Conservation (phyloP, 2,329 filamentous ascomycete genomes). For the Venturia effusa region DNA sequence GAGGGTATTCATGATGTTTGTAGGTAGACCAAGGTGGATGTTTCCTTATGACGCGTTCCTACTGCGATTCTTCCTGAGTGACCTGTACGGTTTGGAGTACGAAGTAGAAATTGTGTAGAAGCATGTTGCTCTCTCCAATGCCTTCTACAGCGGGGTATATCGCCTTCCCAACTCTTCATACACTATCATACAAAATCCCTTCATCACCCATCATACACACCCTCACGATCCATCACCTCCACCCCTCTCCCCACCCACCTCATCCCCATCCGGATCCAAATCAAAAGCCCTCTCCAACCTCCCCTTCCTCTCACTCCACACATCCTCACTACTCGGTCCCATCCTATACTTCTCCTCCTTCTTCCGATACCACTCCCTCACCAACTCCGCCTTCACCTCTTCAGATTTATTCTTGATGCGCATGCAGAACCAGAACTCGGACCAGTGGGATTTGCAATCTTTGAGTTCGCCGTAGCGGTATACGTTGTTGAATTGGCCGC, state of each 20-base stretch:
- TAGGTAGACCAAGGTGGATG: no score
- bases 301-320: slow-evolving; percentile 68
- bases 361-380: slow-evolving; percentile 60
- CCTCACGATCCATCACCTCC: neutral
- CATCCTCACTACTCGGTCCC: slow-evolving; percentile 71
- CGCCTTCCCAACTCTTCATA: neutral
- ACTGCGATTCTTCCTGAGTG: no score
- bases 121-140: neutral
- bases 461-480: slow-evolving; percentile 76
- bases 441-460: slow-evolving; percentile 75
- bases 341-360: slow-evolving; percentile 49
- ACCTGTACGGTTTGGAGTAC: no score
- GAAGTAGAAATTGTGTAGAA: neutral
- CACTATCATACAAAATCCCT: neutral
- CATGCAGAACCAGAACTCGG: slow-evolving; percentile 98
- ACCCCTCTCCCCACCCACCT: slow-evolving; percentile 9
- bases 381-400: slow-evolving; percentile 45
- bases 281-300: slow-evolving; percentile 42
- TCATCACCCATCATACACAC: neutral
- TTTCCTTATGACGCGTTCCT: no score
- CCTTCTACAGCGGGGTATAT: neutral
- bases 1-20: no score
- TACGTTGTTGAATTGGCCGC: slow-evolving; percentile 82
- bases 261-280: slow-evolving; percentile 23
- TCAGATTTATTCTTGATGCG: slow-evolving; percentile 56